Evolutionary conservation across 106 monocot genomes (phyloP), one percentile per base, ranked within the genome.

Genomic region (Cymbidium sinense): DNA sequence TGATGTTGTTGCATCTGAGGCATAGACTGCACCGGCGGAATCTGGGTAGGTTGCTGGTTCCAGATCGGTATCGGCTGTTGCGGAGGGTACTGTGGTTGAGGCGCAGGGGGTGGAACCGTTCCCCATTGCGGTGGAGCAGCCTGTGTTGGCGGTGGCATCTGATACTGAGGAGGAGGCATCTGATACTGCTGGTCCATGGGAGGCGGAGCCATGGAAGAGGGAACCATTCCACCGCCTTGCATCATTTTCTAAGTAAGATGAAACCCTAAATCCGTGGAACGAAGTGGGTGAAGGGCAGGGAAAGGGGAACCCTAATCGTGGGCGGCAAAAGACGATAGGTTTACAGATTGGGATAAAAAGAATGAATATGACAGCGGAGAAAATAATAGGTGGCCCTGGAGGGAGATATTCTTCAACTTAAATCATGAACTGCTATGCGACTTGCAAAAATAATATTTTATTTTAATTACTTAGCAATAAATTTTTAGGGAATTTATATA

Each of bases 101-200:
- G 84, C 36, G 34, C 74, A 74, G 80, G 78, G 51, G 78, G 81
- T 61, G 77, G 74, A 41, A 25, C 44, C 72, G 23, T n/a, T 55
- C 77, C 79, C 76, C 50, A 71, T 11, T 76, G 81, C 67, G 73
- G 20, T 70, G 64, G 79, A 7, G 41, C 71, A 43, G 25, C 64
- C 70, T 64, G 39, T 76, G 81, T 83, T 36, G 80, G 83, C 43
- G 62, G 76, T 31, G 29, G 84, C 35, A 67, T 67, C 30, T 67
- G 67, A 33, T 67, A 17, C 70, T 64, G 39, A 65, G 81, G 86
- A 62, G 70, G 34, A 31, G 31, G 77, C 29, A 54, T 52, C 77
- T 65, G 76, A 7, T 34, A 36, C 36, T 34, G 76, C 50, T 77
- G 76, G 51, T 50, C 64, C n/a, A 70, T 39, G 23, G 70, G 52